Percentiles rank a stretch among this genome's conserved stretches.
These are phyloP conservation scores for Komagataella pseudopastoris DNA, from an alignment of 805 yeast genomes.

Conservation along the genomic window DNA sequence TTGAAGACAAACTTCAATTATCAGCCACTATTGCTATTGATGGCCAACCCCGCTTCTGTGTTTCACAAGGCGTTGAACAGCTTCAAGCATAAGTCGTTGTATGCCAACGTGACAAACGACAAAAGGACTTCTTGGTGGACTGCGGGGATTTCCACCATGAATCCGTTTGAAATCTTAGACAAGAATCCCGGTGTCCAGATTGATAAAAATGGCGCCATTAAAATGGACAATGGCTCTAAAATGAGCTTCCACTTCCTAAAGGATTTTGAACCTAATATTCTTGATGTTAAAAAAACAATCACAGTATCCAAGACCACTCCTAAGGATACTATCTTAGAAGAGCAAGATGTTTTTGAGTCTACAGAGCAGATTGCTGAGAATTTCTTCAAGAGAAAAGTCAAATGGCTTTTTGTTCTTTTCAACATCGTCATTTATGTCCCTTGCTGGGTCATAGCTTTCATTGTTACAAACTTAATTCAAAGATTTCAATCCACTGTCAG, in stretches of 20 bases:
- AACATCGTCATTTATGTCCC: slow-evolving; percentile 44
- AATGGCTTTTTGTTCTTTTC: slow-evolving; percentile 33
- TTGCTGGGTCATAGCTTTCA: slow-evolving; percentile 45
- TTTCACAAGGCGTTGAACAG: slow-evolving; percentile 40
- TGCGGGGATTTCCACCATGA: slow-evolving; percentile 49
- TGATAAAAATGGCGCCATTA: slow-evolving; percentile 28
- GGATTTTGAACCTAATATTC: slow-evolving; percentile 42
- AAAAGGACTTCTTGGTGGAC: slow-evolving; percentile 79
- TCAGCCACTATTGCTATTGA: slow-evolving; percentile 43
- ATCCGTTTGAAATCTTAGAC: slow-evolving; percentile 37
- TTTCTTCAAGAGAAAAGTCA: slow-evolving; percentile 24
- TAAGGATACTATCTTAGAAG: neutral
- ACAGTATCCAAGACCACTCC: slow-evolving; percentile 3
- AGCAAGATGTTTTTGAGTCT: neutral
- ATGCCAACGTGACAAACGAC: slow-evolving; percentile 72
- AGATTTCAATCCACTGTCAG: slow-evolving; percentile 17
- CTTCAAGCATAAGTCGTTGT: slow-evolving; percentile 43
- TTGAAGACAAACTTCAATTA: neutral
- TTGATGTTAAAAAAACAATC: slow-evolving; percentile 36
- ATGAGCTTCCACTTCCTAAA: slow-evolving; percentile 29
- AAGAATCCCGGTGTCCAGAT: slow-evolving; percentile 19
- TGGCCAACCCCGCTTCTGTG: slow-evolving; percentile 50
- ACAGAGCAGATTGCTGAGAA: slow-evolving; percentile 7
- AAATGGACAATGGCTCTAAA: slow-evolving; percentile 20
- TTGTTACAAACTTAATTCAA: slow-evolving; percentile 26